These are phyloP conservation scores for Macrophomina tecta DNA, from an alignment of 2,329 filamentous ascomycete species.

Conservation along the genomic window DNA sequence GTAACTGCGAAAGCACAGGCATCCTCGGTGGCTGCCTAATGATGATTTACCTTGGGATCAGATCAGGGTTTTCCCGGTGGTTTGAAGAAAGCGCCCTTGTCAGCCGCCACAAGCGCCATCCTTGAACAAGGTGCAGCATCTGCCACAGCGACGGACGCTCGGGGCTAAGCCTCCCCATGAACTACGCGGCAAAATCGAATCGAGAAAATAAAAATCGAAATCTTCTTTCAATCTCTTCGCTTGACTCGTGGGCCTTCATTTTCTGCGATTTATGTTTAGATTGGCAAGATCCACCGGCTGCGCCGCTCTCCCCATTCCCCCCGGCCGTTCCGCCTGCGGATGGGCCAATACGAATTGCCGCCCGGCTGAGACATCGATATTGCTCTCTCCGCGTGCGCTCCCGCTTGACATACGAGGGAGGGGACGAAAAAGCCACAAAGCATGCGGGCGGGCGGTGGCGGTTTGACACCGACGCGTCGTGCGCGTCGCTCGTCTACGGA, in stretches of 20 bases:
- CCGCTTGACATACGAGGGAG: no score
- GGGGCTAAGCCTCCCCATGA: neutral
- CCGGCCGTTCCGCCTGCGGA: neutral
- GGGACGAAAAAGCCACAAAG: no score
- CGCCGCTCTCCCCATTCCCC: conserved; percentile 6
- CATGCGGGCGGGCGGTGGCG: no score
- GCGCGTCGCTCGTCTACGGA: no score
- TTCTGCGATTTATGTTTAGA: neutral
- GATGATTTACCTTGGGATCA: neutral
- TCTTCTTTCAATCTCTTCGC: no score
- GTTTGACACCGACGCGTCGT: no score
- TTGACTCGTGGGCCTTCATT: neutral
- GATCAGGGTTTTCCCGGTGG: neutral
- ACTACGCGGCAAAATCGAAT: neutral
- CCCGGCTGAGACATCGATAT: conserved; percentile 13
- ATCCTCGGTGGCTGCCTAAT: conserved; percentile 4
- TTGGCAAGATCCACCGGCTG: conserved; percentile 15
- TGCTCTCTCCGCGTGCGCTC: neutral
- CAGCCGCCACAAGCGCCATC: neutral
- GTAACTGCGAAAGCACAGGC: neutral
- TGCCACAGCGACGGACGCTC: neutral
- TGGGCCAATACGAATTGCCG: neutral
- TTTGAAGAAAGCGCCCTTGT: neutral
- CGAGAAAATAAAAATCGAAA: no score
- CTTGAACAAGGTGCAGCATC: neutral